A percentile compares a stretch with the other conserved stretches of the same genome.
Conservation (phyloP, 2,329 filamentous ascomycete genomes). For the Oidium heveae region DNA sequence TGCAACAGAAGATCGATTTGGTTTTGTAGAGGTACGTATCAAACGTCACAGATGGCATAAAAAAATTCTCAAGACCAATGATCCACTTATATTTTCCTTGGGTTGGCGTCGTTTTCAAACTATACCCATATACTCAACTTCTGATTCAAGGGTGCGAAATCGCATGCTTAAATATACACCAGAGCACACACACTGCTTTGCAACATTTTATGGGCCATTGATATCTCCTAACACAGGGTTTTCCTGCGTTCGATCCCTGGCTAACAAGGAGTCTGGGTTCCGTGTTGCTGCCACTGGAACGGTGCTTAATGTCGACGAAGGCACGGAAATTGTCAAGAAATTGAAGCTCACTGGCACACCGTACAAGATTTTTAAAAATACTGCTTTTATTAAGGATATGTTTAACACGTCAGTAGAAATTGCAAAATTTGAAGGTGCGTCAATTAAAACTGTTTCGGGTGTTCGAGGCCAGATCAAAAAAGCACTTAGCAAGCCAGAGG, state of each 20-base stretch:
- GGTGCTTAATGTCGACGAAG: conserved; percentile 81
- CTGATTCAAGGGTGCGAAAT: conserved; percentile 77
- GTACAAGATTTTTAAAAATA: conserved; percentile 99
- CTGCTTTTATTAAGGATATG: conserved; percentile 97
- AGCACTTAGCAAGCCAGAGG: conserved; percentile 76
- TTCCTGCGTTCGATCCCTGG: conserved; percentile 76
- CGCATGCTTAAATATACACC: conserved; percentile 98
- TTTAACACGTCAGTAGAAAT: conserved; percentile 83
- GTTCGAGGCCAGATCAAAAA: conserved; percentile 94
- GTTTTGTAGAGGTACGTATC: conserved; percentile 84
- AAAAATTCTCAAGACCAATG: conserved; percentile 95
- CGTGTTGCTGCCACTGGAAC: conserved; percentile 85
- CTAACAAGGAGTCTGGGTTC: conserved; percentile 66
- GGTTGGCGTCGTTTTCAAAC: conserved; percentile 92
- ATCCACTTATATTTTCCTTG: conserved; percentile 87
- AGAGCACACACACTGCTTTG: conserved; percentile 98
- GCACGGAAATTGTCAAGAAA: conserved; percentile 96
- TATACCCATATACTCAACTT: conserved; percentile 80
- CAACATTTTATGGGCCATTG: conserved; percentile 80
- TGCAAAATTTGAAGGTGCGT: conserved; percentile 91
- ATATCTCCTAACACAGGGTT: conserved; percentile 93
- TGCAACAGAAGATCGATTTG: conserved; percentile 83
- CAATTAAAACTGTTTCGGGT: conserved; percentile 87
- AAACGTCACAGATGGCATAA: conserved; percentile 98
- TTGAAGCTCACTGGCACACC: conserved; percentile 83